A percentile compares a stretch with the other conserved stretches of the same genome.
Conservation (phyloP, 2,329 filamentous ascomycete genomes). For the Beauveria caledonica region DNA sequence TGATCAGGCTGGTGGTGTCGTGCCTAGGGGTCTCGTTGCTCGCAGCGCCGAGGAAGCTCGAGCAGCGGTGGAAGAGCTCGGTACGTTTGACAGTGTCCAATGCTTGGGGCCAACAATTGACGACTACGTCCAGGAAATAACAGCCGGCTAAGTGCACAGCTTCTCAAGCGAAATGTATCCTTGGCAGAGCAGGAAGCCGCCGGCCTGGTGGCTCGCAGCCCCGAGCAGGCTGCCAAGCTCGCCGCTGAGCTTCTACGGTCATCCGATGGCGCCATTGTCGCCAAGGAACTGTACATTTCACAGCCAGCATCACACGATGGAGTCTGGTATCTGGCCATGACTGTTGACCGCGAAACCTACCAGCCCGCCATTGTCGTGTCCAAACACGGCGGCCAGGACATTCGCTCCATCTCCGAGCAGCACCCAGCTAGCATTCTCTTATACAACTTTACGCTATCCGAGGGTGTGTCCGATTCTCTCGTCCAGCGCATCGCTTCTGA, state of each 20-base stretch:
- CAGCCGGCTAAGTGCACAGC: conserved; percentile 22
- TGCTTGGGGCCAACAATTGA: neutral
- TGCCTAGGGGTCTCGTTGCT: conserved; percentile 19
- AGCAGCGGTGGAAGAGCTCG: conserved; percentile 17
- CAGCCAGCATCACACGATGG: conserved; percentile 22
- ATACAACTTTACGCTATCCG: conserved; percentile 20
- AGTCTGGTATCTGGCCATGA: conserved; percentile 34
- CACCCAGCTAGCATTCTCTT: conserved; percentile 2
- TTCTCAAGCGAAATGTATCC: conserved; percentile 14
- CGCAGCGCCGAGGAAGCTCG: conserved; percentile 16
- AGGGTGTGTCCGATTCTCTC: conserved; percentile 20
- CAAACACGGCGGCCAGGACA: conserved; percentile 13
- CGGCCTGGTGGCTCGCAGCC: neutral
- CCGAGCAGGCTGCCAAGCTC: conserved; percentile 14
- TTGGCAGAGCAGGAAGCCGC: neutral
- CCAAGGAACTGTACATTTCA: conserved; percentile 29
- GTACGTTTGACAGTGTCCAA: conserved; percentile 12
- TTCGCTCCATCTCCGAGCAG: conserved; percentile 15
- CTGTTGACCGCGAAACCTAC: conserved; percentile 33
- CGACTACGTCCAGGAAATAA: conserved; percentile 13
- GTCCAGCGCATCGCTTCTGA: conserved; percentile 12
- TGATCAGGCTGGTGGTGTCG: conserved; percentile 19
- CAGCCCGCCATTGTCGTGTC: conserved; percentile 31
- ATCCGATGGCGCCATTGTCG: conserved; percentile 6
- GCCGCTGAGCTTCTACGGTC: conserved; percentile 17